Evolutionary conservation across 140 eudicot species (phyloP), one percentile per base, ranked within the genome.

Genomic region (Oenanthe javanica): DNA sequence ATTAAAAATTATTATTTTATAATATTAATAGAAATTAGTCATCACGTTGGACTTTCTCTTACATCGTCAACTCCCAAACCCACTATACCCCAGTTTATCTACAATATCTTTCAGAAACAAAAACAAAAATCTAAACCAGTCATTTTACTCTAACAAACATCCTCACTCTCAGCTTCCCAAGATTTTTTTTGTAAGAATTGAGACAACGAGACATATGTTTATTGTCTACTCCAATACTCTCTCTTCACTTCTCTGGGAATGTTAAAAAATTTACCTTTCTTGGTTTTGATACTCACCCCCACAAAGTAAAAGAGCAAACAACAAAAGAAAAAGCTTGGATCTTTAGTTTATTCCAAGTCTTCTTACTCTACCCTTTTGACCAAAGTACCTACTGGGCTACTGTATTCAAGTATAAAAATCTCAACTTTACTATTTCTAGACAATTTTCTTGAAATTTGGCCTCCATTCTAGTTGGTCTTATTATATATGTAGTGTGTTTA

Each of bases 401-500:
- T 81, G 75, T 81, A 79, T 79, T 86, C 69, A 76, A 40, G 43
- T 40, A 85, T 84, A 71, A 80, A 87, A 70, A 64, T 84, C 49
- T 87, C 23, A 81, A 69, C 79, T 31, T 63, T 61, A 74, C 82
- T 79, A 80, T 82, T 79, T 57, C 54, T 81, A 49, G 84, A 81
- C 87, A 79, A 47, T 72, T 47, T 31, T 87, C 89, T 87, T 78
- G 91, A 82, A 45, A 59, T 85, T 76, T 83, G 89, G 81, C 83
- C 83, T 81, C 78, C 79, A 64, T 72, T 77, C 11, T 52, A 84
- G 73, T 81, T 80, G 77, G 43, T 8, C 42, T 38, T 77, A 9
- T 74, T 31, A 42, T 2, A 0, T 64, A 15, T 76, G n/a, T n/a
- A n/a, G n/a, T n/a, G n/a, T n/a, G n/a, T n/a, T n/a, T n/a, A n/a